Conservation (phyloP, 208 protist species). For the Acanthamoeba rhysodes region DNA sequence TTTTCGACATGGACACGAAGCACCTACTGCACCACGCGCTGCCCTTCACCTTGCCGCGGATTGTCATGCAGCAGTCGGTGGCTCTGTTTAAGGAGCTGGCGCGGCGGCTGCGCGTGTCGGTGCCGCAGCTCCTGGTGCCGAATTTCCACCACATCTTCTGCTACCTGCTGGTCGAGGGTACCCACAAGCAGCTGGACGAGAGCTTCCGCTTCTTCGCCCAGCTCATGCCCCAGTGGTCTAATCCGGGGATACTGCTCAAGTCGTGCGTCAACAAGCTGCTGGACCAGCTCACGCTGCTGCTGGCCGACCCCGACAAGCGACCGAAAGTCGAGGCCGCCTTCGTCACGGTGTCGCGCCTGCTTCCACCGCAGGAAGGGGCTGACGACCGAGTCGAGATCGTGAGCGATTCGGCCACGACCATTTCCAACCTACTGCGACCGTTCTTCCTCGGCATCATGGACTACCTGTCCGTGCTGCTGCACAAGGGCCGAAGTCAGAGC, state of each 20-base stretch:
- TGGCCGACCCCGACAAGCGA: constrained; percentile 61
- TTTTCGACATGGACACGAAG: constrained; percentile 53
- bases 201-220: constrained; percentile 51
- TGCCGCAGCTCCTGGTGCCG: constrained; percentile 45
- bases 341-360: background rate
- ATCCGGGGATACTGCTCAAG: constrained; percentile 59
- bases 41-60: constrained; percentile 29
- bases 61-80: background rate
- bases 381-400: background rate
- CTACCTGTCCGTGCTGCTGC: constrained; percentile 37
- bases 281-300: constrained; percentile 36
- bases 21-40: constrained; percentile 38
- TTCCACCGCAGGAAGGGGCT: background rate
- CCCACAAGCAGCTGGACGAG: constrained; percentile 46
- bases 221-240: constrained; percentile 64
- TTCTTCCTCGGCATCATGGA: constrained; percentile 73
- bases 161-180: constrained; percentile 23
- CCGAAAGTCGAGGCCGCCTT: constrained; percentile 33
- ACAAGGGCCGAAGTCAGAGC: constrained; percentile 5
- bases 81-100: constrained; percentile 34
- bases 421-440: constrained; percentile 12
- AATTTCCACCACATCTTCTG: constrained; percentile 55
- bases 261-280: constrained; percentile 74
- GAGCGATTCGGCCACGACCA: background rate
- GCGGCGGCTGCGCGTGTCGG: background rate